Evolutionary conservation across 2,329 filamentous ascomycete genomes (phyloP).

Genomic region (Geosmithia flava): DNA sequence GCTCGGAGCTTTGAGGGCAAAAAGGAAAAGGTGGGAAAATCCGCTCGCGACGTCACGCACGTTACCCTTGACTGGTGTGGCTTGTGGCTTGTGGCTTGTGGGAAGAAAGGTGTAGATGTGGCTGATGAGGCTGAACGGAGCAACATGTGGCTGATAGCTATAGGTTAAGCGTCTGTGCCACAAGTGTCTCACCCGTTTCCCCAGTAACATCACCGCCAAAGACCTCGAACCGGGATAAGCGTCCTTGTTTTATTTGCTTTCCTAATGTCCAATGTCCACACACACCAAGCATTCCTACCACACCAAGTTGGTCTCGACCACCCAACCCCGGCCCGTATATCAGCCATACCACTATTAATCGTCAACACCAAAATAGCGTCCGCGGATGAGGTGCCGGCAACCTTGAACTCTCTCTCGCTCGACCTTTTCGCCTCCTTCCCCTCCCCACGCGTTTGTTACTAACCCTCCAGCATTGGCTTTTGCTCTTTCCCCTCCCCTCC

Average conservation of each 20-base stretch:
- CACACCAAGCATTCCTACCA: background rate
- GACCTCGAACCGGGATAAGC: background rate
- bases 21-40: constrained; percentile 1
- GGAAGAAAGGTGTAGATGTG: background rate
- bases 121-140: too few species aligned
- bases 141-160: background rate
- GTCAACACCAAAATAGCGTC: background rate
- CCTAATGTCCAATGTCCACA: background rate
- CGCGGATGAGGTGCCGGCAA: background rate
- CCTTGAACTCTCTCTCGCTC: background rate
- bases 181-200: background rate
- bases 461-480: constrained; percentile 3
- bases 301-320: background rate
- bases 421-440: background rate
- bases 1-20: background rate
- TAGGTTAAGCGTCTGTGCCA: background rate
- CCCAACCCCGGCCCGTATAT: background rate
- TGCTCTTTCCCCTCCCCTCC: background rate
- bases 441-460: constrained; percentile 2
- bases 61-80: background rate
- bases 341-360: background rate
- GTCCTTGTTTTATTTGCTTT: background rate
- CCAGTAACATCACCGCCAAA: background rate
- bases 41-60: constrained; percentile 1
- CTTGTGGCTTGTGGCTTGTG: background rate